Evolutionary conservation across 2,329 filamentous ascomycete genomes (phyloP).

Genomic region (Colletotrichum plurivorum): DNA sequence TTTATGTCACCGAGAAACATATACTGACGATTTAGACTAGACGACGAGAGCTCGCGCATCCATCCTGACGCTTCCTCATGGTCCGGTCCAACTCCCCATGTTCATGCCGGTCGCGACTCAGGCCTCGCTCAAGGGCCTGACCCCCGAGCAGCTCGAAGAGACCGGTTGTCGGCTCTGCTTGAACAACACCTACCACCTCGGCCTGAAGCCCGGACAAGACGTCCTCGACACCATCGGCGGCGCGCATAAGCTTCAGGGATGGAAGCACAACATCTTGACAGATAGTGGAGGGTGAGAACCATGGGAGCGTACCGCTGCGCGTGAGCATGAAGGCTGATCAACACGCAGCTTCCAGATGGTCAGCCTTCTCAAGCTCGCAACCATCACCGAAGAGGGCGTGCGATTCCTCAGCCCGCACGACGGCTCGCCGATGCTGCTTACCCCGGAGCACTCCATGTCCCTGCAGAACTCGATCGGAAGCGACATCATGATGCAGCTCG

Average conservation of each 20-base stretch:
- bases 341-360: constrained; percentile 95
- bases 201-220: constrained; percentile 93
- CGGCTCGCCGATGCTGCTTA: constrained; percentile 94
- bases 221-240: constrained; percentile 90
- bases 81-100: constrained; percentile 88
- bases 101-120: constrained; percentile 99
- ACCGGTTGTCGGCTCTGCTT: constrained; percentile 92
- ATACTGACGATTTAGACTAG: constrained; percentile 60
- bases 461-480: constrained; percentile 98
- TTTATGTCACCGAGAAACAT: neutral
- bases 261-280: constrained; percentile 95
- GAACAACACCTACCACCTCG: constrained; percentile 98
- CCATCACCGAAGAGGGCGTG: constrained; percentile 95
- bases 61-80: constrained; percentile 89
- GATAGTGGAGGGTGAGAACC: constrained; percentile 76
- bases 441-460: constrained; percentile 95
- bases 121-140: constrained; percentile 93
- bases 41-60: constrained; percentile 95
- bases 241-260: constrained; percentile 94
- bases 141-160: constrained; percentile 90
- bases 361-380: constrained; percentile 91
- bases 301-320: neutral
- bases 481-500: constrained; percentile 99
- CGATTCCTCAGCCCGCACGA: constrained; percentile 97
- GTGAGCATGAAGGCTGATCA: constrained; percentile 26